Conservation (phyloP, 1,139 yeast species). For the Kurtzmaniella quercitrusa region DNA sequence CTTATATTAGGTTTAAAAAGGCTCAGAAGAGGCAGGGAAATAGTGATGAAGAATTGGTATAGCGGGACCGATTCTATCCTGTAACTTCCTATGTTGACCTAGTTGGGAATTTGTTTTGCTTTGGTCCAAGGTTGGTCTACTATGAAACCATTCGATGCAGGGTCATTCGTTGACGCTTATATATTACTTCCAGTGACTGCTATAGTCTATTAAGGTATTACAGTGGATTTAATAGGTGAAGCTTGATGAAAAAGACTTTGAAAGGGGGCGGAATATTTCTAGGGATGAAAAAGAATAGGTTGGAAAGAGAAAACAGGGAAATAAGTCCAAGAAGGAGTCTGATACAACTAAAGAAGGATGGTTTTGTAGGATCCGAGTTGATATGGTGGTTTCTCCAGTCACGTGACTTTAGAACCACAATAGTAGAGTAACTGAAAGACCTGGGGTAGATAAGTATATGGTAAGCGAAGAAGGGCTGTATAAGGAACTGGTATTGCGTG, state of each 20-base stretch:
- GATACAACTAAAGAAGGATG: no score
- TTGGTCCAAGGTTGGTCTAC: neutral
- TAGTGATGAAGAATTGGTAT: neutral
- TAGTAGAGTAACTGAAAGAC: no score
- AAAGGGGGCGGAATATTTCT: no score
- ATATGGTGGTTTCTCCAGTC: no score
- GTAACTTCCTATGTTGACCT: neutral
- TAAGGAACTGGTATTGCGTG: no score
- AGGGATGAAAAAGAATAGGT: neutral
- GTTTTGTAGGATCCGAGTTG: no score
- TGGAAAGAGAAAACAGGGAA: neutral
- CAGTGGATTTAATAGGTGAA: neutral
- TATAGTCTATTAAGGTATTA: neutral
- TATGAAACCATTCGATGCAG: neutral
- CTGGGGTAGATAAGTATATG: no score
- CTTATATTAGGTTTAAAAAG: conserved; percentile 45
- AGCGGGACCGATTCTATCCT: neutral
- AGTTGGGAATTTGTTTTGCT: neutral
- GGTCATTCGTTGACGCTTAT: neutral
- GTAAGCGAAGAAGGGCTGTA: no score
- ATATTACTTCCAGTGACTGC: neutral
- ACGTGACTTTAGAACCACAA: no score
- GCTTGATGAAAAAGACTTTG: neutral
- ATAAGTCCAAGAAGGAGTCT: neutral
- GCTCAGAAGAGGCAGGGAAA: conserved; percentile 49